phyloP scores from a whole-genome alignment of 345 rosid genomes.

The Bruguiera parviflora region DNA sequence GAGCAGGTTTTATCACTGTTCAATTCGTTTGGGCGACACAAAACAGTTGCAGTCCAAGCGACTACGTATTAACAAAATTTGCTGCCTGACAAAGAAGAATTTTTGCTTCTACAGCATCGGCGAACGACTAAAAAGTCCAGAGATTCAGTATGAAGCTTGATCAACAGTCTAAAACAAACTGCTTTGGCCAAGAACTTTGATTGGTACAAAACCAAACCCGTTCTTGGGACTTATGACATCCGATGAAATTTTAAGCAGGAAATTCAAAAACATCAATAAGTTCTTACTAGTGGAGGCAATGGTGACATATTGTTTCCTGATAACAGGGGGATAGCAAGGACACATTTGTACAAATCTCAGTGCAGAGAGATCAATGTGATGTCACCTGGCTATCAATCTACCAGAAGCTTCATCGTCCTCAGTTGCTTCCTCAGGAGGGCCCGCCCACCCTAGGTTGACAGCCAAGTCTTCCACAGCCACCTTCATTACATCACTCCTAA shows the following conservation, averaged over 20 bases:
- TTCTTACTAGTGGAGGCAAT: constrained; percentile 1
- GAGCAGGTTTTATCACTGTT: too few species aligned
- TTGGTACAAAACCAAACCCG: neutral
- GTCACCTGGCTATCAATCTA: constrained; percentile 28
- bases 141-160: neutral
- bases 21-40: too few species aligned
- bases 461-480: constrained; percentile 87
- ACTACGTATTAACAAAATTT: neutral
- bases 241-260: neutral
- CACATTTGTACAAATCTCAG: constrained; percentile 1
- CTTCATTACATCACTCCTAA: constrained; percentile 80
- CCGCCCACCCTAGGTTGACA: constrained; percentile 53
- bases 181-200: neutral
- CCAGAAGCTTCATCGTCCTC: constrained; percentile 39
- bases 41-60: too few species aligned
- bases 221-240: neutral
- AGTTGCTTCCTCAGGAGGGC: constrained; percentile 27
- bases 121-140: neutral
- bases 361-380: constrained; percentile 5
- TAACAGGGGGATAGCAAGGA: too few species aligned
- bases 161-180: neutral
- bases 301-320: neutral
- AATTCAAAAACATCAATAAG: neutral
- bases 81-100: neutral
- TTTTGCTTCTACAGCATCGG: neutral